Evolutionary conservation across 495 filamentous ascomycete genomes (phyloP), one percentile per base, ranked within the genome.

Genomic region (Penicillium lividum): DNA sequence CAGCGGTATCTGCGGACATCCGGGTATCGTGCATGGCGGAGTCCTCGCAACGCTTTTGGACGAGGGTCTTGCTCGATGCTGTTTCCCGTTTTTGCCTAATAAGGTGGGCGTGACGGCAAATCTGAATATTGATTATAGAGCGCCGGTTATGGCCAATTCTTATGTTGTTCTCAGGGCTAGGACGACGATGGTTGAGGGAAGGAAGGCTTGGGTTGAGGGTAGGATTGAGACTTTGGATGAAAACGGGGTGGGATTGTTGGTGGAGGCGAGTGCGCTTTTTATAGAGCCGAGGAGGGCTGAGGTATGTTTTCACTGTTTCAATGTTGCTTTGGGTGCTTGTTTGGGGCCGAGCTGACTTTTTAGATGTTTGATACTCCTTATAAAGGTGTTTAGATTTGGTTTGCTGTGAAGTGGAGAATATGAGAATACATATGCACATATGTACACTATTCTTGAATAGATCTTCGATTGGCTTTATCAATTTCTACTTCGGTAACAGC

Each of bases 191-290:
- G 87, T 91, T 6, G 91, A 97, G 67, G 93, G 93, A 7, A 80
- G 93, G 59, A 98, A 97, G 72, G 92, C 92, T 25, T 98, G 92
- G 92, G 90, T 96, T 5, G 86, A 90, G 73, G 93, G 89, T 22
- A 82, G 82, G 59, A 87, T 97, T 60, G 92, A 96, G 80, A 87
- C 89, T 16, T 77, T 97, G 15, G 77, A 76, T 38, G 82, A 80
- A 31, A 73, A 86, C 65, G 80, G 80, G 50, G 80, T 85, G 16
- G 63, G 78, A 15, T 78, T 91, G 40, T 73, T 93, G 28, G 87
- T 82, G 11, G 88, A 92, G 72, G 90, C 89, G 16, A 86, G 84
- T 64, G 92, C 86, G 3, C 74, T 97, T 51, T 96, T 93, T 70
- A 80, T 98, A 52, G 90, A 94, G 70, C 93, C 93, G 4, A 92